Base-by-base conservation (phyloP, 257 asterid genomes). In the Perilla frutescens region DNA sequence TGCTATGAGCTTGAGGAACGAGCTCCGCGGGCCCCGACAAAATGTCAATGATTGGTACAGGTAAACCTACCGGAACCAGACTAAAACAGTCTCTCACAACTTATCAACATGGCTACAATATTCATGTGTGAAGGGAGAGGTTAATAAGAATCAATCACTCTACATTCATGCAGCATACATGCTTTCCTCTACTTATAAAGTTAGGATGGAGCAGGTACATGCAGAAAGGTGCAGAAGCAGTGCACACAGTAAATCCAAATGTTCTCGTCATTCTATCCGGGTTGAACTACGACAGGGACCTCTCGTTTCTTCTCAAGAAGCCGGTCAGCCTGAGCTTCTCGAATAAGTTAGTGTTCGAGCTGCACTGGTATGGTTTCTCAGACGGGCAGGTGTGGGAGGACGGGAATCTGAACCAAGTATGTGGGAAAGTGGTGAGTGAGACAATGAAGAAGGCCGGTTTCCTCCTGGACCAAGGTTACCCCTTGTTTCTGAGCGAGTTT, bases 1-100 rank as follows among this genome's bases (percentile, higher is more conserved):
- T 3, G 98, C 77, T 36, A 95, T 95, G 97, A 95, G 99, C 91
- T 71, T 95, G 55, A 78, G 98, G 70, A 95, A 95, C 80, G 99
- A 95, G 79, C 98, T 95, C 14, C 83, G 96, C 3, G 98, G 98
- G 11, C 85, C 84, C 6, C 83, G 64, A 79, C 97, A 95, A 68
- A 95, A 92, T 9, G 81, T 81, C 56, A 65, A 81, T 29, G 99
- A 90, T 66, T 95, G 97, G 99, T 95, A 87, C 89, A 88, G 87
- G 96, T 88, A 84, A 45, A 62, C 50, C 26, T 20, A 20, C 26
- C 26, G 26, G 26, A 20, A 20, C 26, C 26, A 20, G 26, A 20
- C 26, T 20, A 20, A 0, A 20, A 20, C 26, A 20, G 1, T 20
- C 26, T 20, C 26, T 0, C 26, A 20, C 26, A 1, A n/a, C n/a